Base-by-base conservation (phyloP, 345 rosid species). In the Anacardium occidentale region DNA sequence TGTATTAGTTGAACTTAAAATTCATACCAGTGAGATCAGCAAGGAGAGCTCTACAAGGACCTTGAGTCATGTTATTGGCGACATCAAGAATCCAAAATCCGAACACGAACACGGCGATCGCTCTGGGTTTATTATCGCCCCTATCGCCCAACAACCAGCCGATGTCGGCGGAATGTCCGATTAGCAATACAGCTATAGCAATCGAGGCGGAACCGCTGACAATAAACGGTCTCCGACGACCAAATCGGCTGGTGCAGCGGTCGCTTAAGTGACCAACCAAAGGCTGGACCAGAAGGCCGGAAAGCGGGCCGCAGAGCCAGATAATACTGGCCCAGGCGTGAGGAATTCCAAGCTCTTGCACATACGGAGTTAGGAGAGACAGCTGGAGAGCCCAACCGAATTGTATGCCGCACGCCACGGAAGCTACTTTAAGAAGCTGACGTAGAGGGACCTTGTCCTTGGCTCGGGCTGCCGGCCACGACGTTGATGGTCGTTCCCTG, bases 381-480 rank as follows among this genome's bases (percentile, higher is more conserved):
- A 95, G 97, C 89, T 95, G 98, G 13, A 95, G 83, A 1, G 99
- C 98, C 99, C 98, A 95, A 0, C 99, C 97, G 88, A 95, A 95
- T 44, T 93, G 98, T 48, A 95, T 93, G 18, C 99, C 99, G 40
- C 97, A 87, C 0, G 98, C 94, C 20, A 95, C 90, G 51, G 97
- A 91, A 21, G 99, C 88, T 55, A 95, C 99, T 21, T 89, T 87
- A 72, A 95, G 87, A 11, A 93, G 89, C 74, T 81, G 85, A 48
- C 91, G 85, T 72, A 87, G 83, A 25, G 86, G 84, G 0, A 88
- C 86, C 57, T 86, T 86, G 10, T 84, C 10, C 68, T 70, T 71
- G 34, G 69, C 25, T 21, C 84, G 75, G 4, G 64, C 61, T 9
- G 83, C 68, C 8, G 81, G 69, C n/a, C 81, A 80, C 55, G 82